Percentiles rank a stretch among this genome's conserved stretches.
phyloP scores from a whole-genome alignment of 257 asterid genomes.

The Solanum bulbocastanum region DNA sequence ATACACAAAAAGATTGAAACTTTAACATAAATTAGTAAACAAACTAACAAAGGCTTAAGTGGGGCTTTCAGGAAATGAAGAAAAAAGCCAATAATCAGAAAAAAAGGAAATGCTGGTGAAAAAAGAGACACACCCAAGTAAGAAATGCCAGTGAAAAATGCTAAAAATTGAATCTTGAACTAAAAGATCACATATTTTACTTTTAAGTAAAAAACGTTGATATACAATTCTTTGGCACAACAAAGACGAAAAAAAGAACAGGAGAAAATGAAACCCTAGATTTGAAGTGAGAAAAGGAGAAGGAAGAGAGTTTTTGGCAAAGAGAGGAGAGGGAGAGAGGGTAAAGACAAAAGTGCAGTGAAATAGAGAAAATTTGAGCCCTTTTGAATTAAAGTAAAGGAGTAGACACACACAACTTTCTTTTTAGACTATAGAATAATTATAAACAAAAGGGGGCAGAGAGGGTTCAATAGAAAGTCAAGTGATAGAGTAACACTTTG shows the following conservation, averaged over 20 bases:
- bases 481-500: background rate
- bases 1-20: background rate
- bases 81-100: background rate
- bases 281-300: background rate
- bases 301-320: background rate
- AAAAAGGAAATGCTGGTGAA: background rate
- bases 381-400: background rate
- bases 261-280: background rate
- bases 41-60: background rate
- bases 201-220: background rate
- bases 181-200: background rate
- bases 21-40: background rate
- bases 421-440: background rate
- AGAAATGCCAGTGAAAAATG: background rate
- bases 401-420: background rate
- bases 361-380: background rate
- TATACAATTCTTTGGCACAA: background rate
- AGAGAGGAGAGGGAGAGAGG: background rate
- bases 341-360: background rate
- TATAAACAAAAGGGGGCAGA: background rate
- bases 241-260: background rate
- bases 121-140: background rate
- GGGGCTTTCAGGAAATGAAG: background rate
- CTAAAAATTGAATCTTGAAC: background rate
- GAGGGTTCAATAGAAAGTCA: background rate